These are phyloP conservation scores for Vanderwaltozyma polyspora DNA, from an alignment of 805 yeast genomes.

Conservation along the genomic window DNA sequence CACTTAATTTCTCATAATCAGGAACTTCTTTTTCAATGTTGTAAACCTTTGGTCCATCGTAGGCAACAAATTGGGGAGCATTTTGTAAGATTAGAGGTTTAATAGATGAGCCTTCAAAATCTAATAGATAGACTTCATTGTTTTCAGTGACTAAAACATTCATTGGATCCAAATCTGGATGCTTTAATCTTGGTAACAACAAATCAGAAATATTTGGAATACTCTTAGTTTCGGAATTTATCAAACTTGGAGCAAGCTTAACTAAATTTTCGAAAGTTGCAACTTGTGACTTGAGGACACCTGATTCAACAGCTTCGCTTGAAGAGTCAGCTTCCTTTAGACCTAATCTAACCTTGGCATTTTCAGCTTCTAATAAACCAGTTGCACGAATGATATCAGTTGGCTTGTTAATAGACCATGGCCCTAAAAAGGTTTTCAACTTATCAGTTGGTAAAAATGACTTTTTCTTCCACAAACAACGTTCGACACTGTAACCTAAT, in stretches of 20 bases:
- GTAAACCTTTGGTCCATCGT: slow-evolving; percentile 81
- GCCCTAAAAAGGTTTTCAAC: slow-evolving; percentile 51
- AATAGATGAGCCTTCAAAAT: slow-evolving; percentile 70
- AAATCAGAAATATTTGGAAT: slow-evolving; percentile 55
- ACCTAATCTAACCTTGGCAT: slow-evolving; percentile 37
- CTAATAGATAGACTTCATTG: slow-evolving; percentile 45
- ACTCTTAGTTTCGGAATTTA: slow-evolving; percentile 38
- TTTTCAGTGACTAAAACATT: slow-evolving; percentile 51
- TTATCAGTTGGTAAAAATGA: slow-evolving; percentile 39
- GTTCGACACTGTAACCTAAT: slow-evolving; percentile 83
- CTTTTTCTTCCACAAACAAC: slow-evolving; percentile 63
- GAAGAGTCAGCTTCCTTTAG: neutral
- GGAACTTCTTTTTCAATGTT: slow-evolving; percentile 65
- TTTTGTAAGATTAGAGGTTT: slow-evolving; percentile 73
- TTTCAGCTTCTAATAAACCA: slow-evolving; percentile 57
- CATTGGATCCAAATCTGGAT: slow-evolving; percentile 87
- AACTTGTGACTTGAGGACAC: slow-evolving; percentile 39
- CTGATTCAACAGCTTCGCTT: slow-evolving; percentile 31
- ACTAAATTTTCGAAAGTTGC: slow-evolving; percentile 52
- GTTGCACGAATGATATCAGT: slow-evolving; percentile 51
- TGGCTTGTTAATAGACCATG: slow-evolving; percentile 54
- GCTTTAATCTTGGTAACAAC: slow-evolving; percentile 58
- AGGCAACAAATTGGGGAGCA: slow-evolving; percentile 75
- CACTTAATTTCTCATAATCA: slow-evolving; percentile 54
- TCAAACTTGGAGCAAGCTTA: slow-evolving; percentile 44